Evolutionary conservation across 257 asterid genomes (phyloP).

Genomic region (Solanum neorickii): DNA sequence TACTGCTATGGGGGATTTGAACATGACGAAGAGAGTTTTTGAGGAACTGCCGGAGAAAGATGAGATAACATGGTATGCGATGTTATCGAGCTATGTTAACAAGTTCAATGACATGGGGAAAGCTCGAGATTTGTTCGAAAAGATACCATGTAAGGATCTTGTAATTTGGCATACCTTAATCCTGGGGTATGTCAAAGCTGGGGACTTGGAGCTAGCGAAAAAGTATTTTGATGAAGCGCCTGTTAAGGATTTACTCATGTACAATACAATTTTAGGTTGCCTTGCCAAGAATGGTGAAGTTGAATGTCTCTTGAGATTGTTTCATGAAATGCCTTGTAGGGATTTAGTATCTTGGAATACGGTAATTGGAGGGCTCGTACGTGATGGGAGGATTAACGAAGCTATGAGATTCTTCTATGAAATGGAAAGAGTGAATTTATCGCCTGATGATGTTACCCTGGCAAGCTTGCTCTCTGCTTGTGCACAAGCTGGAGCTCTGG

Average conservation of each 20-base stretch:
- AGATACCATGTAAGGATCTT: conserved; percentile 9
- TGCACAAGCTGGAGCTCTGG: conserved; percentile 12
- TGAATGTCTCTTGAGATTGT: neutral
- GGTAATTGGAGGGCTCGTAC: conserved; percentile 7
- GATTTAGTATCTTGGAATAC: conserved; percentile 16
- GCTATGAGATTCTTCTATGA: conserved; percentile 4
- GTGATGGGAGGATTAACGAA: conserved; percentile 8
- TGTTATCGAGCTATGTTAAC: neutral
- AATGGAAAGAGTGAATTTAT: conserved; percentile 3
- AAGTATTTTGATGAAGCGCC: conserved; percentile 4
- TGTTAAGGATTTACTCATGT: conserved; percentile 11
- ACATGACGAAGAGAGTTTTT: neutral
- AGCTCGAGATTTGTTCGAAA: neutral
- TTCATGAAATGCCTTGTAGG: conserved; percentile 3
- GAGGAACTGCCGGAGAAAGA: conserved; percentile 5
- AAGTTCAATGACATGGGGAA: conserved; percentile 1
- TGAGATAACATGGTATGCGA: conserved; percentile 1
- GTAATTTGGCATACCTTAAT: conserved; percentile 5
- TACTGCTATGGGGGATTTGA: neutral
- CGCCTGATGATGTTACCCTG: conserved; percentile 7
- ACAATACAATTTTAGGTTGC: conserved; percentile 3
- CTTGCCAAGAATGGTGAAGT: conserved; percentile 7
- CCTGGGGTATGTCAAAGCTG: conserved; percentile 1
- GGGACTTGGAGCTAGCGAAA: conserved; percentile 3
- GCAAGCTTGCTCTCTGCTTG: conserved; percentile 7